Evolutionary conservation across 2,329 filamentous ascomycete species (phyloP).

Genomic region (Fusarium dimerum): DNA sequence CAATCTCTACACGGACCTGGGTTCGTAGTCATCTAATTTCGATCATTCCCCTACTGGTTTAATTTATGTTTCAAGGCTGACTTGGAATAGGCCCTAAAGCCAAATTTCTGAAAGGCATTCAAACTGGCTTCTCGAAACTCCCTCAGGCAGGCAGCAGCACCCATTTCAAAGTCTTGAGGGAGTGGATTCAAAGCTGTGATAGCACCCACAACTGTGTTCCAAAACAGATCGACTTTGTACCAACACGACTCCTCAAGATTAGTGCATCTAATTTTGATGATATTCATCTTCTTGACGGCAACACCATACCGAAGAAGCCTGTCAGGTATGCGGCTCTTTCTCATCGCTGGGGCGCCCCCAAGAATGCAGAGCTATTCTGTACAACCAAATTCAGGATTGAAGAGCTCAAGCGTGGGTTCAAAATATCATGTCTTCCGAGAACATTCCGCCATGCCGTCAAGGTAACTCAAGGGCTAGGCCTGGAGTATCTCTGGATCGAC

Average conservation of each 20-base stretch:
- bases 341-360: constrained; percentile 5
- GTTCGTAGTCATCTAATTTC: too few relatives aligned
- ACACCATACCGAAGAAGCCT: not conserved
- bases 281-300: not conserved
- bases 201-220: too few relatives aligned
- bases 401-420: not conserved
- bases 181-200: too few relatives aligned
- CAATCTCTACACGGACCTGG: too few relatives aligned
- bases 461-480: constrained; percentile 3
- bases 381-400: not conserved
- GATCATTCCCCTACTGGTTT: too few relatives aligned
- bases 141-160: too few relatives aligned
- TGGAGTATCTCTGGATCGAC: constrained; percentile 16
- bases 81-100: too few relatives aligned
- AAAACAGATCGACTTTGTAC: not conserved
- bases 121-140: too few relatives aligned
- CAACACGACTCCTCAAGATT: constrained; percentile 4
- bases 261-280: not conserved
- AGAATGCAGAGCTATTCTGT: not conserved
- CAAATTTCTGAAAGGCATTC: too few relatives aligned
- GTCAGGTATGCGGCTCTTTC: constrained; percentile 4
- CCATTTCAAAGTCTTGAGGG: too few relatives aligned
- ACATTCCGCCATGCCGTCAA: constrained; percentile 13
- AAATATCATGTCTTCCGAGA: constrained; percentile 1
- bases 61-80: too few relatives aligned